Conservation (phyloP, 164 flowering plant genomes). For the Magnolia kwangsiensis region DNA sequence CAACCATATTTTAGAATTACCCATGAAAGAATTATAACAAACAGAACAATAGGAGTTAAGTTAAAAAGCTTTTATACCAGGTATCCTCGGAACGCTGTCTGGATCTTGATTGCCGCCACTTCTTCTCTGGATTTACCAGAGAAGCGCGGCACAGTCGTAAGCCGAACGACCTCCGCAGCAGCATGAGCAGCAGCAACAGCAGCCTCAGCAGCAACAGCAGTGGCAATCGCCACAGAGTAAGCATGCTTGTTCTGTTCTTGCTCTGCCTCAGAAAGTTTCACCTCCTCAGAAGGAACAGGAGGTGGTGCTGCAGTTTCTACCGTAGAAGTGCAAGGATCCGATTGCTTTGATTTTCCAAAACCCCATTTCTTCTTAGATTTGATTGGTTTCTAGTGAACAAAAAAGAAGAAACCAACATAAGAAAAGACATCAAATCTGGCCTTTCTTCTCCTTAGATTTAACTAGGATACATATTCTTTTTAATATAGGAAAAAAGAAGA, state of each 20-base stretch:
- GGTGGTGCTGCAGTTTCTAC: slow-evolving; percentile 17
- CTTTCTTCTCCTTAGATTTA: slow-evolving; percentile 4
- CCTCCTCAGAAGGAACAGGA: slow-evolving; percentile 38
- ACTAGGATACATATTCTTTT: neutral
- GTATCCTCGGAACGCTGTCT: slow-evolving; percentile 77
- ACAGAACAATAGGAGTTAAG: neutral
- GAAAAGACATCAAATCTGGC: slow-evolving; percentile 5
- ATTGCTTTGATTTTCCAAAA: slow-evolving; percentile 35
- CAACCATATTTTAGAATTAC: neutral
- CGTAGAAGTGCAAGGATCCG: slow-evolving; percentile 21
- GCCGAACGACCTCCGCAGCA: slow-evolving; percentile 75
- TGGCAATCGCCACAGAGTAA: slow-evolving; percentile 69
- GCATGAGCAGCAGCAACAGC: slow-evolving; percentile 88
- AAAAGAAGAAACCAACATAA: neutral
- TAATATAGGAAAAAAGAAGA: neutral
- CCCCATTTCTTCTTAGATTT: slow-evolving; percentile 61
- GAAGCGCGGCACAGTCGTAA: slow-evolving; percentile 35
- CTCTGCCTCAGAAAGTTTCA: slow-evolving; percentile 44
- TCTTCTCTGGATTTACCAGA: slow-evolving; percentile 73
- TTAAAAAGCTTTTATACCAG: slow-evolving; percentile 38
- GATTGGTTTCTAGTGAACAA: slow-evolving; percentile 30
- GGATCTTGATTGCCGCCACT: slow-evolving; percentile 73
- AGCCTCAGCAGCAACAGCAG: slow-evolving; percentile 81
- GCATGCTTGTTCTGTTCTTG: slow-evolving; percentile 73
- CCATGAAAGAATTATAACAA: slow-evolving; percentile 4